Percentiles rank a stretch among this genome's conserved stretches.
These are phyloP conservation scores for Boletus pseudopeckii DNA, from an alignment of 768 basidiomycete species.

Conservation along the genomic window DNA sequence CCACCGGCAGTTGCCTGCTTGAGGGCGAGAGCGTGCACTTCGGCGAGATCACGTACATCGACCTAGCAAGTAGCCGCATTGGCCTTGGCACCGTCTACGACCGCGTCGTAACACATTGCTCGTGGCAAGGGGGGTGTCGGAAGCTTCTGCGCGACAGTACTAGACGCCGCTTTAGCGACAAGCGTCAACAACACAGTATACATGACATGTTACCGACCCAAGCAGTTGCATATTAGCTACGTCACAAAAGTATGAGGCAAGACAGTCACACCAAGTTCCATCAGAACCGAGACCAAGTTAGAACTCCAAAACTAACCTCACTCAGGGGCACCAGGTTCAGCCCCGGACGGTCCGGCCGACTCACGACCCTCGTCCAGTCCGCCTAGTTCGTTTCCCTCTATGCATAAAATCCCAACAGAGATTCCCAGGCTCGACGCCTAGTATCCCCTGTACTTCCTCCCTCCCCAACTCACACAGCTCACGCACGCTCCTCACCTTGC, in stretches of 20 bases:
- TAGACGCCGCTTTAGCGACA: neutral
- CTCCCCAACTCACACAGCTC: slow-evolving; percentile 67
- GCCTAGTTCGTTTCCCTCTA: slow-evolving; percentile 46
- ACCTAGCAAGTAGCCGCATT: no score
- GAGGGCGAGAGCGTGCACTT: slow-evolving; percentile 51
- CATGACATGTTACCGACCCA: neutral
- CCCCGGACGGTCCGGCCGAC: neutral
- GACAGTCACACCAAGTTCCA: neutral
- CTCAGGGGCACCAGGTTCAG: neutral
- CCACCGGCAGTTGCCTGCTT: slow-evolving; percentile 49
- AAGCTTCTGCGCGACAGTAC: neutral
- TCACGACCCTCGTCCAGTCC: neutral
- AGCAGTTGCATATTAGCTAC: neutral
- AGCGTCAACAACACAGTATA: neutral
- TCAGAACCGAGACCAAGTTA: neutral
- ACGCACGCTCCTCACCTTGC: slow-evolving; percentile 70
- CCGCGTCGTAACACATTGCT: no score
- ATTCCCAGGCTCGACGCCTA: slow-evolving; percentile 81
- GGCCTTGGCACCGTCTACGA: no score
- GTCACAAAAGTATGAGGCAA: neutral
- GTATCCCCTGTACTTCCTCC: slow-evolving; percentile 61
- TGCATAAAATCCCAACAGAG: slow-evolving; percentile 81
- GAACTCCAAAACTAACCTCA: neutral
- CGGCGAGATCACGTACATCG: slow-evolving; percentile 49
- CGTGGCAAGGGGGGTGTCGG: no score